Evolutionary conservation across 306 rosid genomes (phyloP).

Genomic region (Nissolia schottii): DNA sequence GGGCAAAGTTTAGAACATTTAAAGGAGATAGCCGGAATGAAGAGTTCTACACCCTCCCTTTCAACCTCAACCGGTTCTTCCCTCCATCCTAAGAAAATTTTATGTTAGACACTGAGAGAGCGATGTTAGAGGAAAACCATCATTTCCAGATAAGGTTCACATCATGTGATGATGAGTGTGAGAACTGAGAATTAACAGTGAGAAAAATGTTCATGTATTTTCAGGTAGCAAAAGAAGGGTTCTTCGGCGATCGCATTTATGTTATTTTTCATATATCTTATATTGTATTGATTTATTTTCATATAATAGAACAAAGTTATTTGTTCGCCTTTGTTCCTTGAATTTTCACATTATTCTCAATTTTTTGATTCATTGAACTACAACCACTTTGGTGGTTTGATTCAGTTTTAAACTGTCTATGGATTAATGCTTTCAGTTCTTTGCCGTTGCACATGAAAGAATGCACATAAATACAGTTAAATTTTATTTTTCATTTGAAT

Average conservation of each 20-base stretch:
- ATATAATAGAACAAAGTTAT: constrained; percentile 22
- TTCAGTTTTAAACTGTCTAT: not conserved
- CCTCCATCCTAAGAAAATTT: constrained; percentile 65
- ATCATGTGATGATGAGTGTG: constrained; percentile 13
- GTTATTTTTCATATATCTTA: constrained; percentile 1
- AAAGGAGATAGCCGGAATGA: constrained; percentile 79
- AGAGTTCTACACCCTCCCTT: constrained; percentile 90
- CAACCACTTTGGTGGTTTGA: not conserved
- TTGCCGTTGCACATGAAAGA: not conserved
- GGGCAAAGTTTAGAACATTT: constrained; percentile 81
- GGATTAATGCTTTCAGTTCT: not conserved
- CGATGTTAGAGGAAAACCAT: constrained; percentile 58
- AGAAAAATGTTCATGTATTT: constrained; percentile 5
- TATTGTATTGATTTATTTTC: constrained; percentile 38
- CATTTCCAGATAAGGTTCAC: constrained; percentile 51
- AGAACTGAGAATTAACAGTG: constrained; percentile 24
- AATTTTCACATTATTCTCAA: not conserved
- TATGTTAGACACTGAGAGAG: not conserved
- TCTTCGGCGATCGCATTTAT: constrained; percentile 10
- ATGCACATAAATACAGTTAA: too few relatives aligned
- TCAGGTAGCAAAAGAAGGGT: constrained; percentile 10
- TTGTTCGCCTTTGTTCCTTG: constrained; percentile 14
- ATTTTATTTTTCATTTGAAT: too few relatives aligned
- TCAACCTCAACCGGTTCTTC: constrained; percentile 92
- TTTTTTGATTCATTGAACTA: not conserved